Percentiles rank a stretch among this genome's conserved stretches.
Conservation (phyloP, 2,329 filamentous ascomycete genomes). For the Aspergillus fijiensis region DNA sequence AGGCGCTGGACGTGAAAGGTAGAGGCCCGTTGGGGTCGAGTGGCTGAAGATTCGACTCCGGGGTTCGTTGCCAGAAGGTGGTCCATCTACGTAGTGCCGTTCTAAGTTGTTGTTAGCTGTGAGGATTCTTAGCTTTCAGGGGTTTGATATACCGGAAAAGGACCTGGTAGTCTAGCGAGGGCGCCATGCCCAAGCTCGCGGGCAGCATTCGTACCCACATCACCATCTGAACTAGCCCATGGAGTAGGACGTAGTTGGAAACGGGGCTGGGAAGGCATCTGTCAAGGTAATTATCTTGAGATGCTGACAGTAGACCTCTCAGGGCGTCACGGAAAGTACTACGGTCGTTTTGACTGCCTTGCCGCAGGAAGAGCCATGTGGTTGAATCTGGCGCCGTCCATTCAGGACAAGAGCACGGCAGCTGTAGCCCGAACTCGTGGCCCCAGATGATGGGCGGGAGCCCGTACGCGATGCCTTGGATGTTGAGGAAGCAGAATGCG, state of each 20-base stretch:
- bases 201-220: not conserved
- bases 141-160: not conserved
- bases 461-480: slow-evolving; percentile 6
- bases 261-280: not conserved
- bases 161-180: not conserved
- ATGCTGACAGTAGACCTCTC: not conserved
- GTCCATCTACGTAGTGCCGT: slow-evolving; percentile 6
- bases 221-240: slow-evolving; percentile 7
- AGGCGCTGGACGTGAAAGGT: slow-evolving; percentile 9
- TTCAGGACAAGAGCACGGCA: slow-evolving; percentile 10
- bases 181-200: not conserved
- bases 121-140: not conserved
- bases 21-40: slow-evolving; percentile 9
- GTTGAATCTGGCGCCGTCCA: slow-evolving; percentile 8
- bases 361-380: slow-evolving; percentile 7
- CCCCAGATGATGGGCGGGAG: not conserved
- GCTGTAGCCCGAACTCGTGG: slow-evolving; percentile 2
- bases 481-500: slow-evolving; percentile 10
- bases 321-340: not conserved
- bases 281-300: not conserved
- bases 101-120: not conserved
- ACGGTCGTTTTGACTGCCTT: not conserved
- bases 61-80: slow-evolving; percentile 7
- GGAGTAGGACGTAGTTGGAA: slow-evolving; percentile 6
- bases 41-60: slow-evolving; percentile 11